A percentile compares a stretch with the other conserved stretches of the same genome.
These are phyloP conservation scores for Rhododendron kiyosumense DNA, from an alignment of 148 eudicot genomes.

Conservation along the genomic window DNA sequence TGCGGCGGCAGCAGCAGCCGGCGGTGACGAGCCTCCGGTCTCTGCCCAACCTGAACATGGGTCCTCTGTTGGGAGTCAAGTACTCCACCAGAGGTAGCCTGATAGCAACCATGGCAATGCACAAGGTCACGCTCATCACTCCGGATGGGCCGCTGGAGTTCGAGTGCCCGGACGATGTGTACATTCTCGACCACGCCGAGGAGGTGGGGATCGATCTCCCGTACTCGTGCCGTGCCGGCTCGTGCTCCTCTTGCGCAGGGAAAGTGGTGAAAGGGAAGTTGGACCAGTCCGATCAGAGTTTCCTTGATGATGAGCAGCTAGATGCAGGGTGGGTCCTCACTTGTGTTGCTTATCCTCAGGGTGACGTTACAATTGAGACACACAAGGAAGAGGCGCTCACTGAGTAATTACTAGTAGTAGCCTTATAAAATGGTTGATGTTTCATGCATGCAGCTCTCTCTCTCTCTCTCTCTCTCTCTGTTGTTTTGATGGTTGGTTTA, in stretches of 20 bases:
- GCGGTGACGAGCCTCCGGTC: conserved; percentile 25
- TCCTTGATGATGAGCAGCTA: conserved; percentile 71
- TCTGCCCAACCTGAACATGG: conserved; percentile 21
- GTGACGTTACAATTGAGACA: conserved; percentile 61
- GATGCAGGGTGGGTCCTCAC: conserved; percentile 67
- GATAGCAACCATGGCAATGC: conserved; percentile 38
- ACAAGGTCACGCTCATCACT: conserved; percentile 62
- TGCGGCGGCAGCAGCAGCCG: conserved; percentile 27
- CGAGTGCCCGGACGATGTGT: conserved; percentile 49
- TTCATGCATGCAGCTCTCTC: not conserved
- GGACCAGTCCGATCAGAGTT: conserved; percentile 67
- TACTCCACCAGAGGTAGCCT: conserved; percentile 20
- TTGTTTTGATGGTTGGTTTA: not conserved
- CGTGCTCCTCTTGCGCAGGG: conserved; percentile 83
- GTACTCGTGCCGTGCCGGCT: conserved; percentile 79
- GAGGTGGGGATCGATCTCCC: conserved; percentile 66
- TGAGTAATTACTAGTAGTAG: conserved; percentile 14
- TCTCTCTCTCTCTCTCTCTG: not conserved
- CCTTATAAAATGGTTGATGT: not conserved
- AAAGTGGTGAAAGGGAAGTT: conserved; percentile 43
- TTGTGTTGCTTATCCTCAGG: conserved; percentile 58
- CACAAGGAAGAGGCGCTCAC: conserved; percentile 75
- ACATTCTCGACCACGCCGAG: conserved; percentile 68
- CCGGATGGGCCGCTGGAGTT: conserved; percentile 37
- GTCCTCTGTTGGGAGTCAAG: conserved; percentile 46